Percentiles rank a stretch among this genome's conserved stretches.
phyloP scores from a whole-genome alignment of 768 basidiomycete species.

The Mycena vulgaris region DNA sequence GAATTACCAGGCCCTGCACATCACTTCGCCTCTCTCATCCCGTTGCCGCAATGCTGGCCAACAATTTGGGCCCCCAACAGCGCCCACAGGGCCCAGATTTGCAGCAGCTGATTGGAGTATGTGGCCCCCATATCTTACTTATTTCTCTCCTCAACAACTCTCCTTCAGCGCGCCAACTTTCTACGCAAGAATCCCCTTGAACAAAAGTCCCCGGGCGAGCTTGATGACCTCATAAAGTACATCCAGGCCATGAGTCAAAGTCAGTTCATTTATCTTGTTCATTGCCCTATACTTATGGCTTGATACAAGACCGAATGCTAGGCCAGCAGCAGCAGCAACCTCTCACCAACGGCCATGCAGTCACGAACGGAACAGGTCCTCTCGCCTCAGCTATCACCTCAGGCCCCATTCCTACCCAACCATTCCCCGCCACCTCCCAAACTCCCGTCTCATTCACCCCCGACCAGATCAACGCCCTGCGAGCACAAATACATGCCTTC shows the following conservation, averaged over 20 bases:
- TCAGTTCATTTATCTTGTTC: constrained; percentile 32
- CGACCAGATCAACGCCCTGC: constrained; percentile 83
- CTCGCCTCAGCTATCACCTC: constrained; percentile 60
- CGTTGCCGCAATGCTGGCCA: constrained; percentile 53
- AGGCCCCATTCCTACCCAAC: constrained; percentile 65
- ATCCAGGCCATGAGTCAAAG: constrained; percentile 60
- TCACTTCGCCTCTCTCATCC: background rate
- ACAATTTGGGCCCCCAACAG: constrained; percentile 52
- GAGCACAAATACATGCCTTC: constrained; percentile 88
- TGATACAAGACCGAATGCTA: constrained; percentile 41
- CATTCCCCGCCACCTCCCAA: constrained; percentile 68
- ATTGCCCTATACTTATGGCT: constrained; percentile 21
- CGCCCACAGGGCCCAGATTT: constrained; percentile 54
- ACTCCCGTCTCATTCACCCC: constrained; percentile 85
- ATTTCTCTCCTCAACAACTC: constrained; percentile 31
- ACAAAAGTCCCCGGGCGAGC: constrained; percentile 62
- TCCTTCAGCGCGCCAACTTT: constrained; percentile 61
- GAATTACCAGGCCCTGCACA: background rate
- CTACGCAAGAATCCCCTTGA: constrained; percentile 67
- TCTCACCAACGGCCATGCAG: constrained; percentile 56
- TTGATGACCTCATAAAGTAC: constrained; percentile 63
- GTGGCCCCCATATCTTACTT: constrained; percentile 35
- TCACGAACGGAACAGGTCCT: constrained; percentile 43
- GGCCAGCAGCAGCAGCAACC: constrained; percentile 44
- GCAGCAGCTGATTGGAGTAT: constrained; percentile 61